Conservation (phyloP, 441 rosid genomes). For the Euphorbia schlechtendalii region DNA sequence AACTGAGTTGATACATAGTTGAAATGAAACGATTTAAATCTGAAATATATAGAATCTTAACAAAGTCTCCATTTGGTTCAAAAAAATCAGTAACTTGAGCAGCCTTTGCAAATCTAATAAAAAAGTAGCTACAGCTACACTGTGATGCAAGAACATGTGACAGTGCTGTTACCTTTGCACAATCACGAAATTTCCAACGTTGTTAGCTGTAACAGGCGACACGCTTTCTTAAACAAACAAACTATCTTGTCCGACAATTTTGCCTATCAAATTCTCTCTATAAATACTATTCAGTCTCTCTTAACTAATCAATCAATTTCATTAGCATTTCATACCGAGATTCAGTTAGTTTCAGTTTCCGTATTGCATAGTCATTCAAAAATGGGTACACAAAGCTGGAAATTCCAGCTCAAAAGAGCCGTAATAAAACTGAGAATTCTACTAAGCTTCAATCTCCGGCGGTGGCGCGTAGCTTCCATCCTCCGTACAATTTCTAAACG, state of each 20-base stretch:
- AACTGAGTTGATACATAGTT: too few relatives aligned
- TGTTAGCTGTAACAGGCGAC: not conserved
- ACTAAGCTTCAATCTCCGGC: conserved; percentile 19
- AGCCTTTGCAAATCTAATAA: too few relatives aligned
- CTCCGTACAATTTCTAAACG: conserved; percentile 6
- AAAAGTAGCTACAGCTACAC: not conserved
- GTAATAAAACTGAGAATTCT: conserved; percentile 37
- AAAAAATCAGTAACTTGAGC: too few relatives aligned
- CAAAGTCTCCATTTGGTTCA: too few relatives aligned
- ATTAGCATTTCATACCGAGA: too few relatives aligned
- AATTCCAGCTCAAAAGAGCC: conserved; percentile 32
- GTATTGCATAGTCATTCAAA: too few relatives aligned
- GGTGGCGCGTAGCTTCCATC: conserved; percentile 33
- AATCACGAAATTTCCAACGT: conserved; percentile 10
- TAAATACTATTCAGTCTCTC: not conserved
- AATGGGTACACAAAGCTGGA: conserved; percentile 25
- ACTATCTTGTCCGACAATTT: conserved; percentile 25
- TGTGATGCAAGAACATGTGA: not conserved
- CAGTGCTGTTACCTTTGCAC: not conserved
- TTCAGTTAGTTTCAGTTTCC: too few relatives aligned
- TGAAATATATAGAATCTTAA: too few relatives aligned
- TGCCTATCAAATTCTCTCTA: not conserved
- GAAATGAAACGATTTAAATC: too few relatives aligned
- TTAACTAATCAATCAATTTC: too few relatives aligned
- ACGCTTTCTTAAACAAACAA: conserved; percentile 9